A percentile compares a stretch with the other conserved stretches of the same genome.
These are phyloP conservation scores for Epichloe baconii DNA, from an alignment of 2,329 filamentous ascomycete species.

Conservation along the genomic window DNA sequence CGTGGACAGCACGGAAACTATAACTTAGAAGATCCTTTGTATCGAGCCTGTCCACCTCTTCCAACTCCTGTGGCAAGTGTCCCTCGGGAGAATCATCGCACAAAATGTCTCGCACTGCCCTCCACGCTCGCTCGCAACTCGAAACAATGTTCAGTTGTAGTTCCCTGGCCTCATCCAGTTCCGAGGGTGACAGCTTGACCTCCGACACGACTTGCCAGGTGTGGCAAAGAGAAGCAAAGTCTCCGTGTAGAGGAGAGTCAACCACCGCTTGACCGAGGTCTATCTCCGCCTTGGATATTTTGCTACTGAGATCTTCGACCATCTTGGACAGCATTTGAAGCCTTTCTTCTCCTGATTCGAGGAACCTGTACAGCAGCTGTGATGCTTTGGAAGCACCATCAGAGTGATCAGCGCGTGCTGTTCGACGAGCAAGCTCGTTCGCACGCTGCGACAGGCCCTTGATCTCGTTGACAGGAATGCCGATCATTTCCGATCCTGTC, in stretches of 20 bases:
- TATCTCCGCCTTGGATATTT: conserved; percentile 46
- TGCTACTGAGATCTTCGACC: conserved; percentile 48
- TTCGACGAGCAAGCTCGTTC: conserved; percentile 48
- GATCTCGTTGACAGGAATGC: conserved; percentile 22
- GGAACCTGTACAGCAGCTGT: conserved; percentile 52
- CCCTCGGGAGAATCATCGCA: conserved; percentile 95
- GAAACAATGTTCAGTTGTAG: conserved; percentile 44
- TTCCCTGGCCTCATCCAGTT: conserved; percentile 22
- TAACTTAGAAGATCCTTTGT: conserved; percentile 89
- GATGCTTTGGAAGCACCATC: conserved; percentile 76
- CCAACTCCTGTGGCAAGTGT: conserved; percentile 63
- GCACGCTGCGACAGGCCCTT: conserved; percentile 36
- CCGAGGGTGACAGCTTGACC: conserved; percentile 23
- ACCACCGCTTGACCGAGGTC: conserved; percentile 56
- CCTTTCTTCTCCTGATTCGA: conserved; percentile 27
- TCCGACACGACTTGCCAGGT: conserved; percentile 39
- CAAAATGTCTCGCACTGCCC: conserved; percentile 58
- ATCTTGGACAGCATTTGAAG: conserved; percentile 43
- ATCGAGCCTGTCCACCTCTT: conserved; percentile 56
- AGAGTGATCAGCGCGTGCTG: conserved; percentile 79
- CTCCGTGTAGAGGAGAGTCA: conserved; percentile 54
- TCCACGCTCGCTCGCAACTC: conserved; percentile 62
- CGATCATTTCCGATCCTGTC: conserved; percentile 5
- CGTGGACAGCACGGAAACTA: conserved; percentile 88
- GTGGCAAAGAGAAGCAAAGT: conserved; percentile 52